A percentile compares a stretch with the other conserved stretches of the same genome.
Conservation (phyloP, 345 rosid genomes). For the Camelina hispida region DNA sequence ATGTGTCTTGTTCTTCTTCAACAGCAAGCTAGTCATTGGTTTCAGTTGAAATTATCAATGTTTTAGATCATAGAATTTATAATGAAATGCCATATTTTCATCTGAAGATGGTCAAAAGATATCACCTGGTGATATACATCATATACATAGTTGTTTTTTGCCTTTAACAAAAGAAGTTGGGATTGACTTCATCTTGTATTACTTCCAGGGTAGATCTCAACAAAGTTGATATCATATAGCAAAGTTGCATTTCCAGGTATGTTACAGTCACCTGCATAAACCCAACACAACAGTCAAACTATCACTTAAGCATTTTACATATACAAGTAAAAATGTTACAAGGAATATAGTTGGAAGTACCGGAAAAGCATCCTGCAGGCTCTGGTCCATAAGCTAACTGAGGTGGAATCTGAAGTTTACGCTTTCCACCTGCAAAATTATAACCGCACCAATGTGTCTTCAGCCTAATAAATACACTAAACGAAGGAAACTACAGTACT, state of each 20-base stretch:
- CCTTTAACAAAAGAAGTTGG: conserved; percentile 4
- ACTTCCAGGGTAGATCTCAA: conserved; percentile 72
- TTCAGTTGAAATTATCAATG: background rate
- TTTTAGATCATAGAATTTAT: background rate
- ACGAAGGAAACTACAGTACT: conserved; percentile 10
- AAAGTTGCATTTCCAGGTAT: conserved; percentile 95
- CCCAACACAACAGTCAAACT: conserved; percentile 15
- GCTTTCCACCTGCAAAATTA: conserved; percentile 68
- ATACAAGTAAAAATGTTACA: background rate
- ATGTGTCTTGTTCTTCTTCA: conserved; percentile 20
- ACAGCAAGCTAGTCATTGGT: background rate
- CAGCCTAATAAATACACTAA: background rate
- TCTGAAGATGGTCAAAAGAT: background rate
- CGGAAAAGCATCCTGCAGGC: conserved; percentile 96
- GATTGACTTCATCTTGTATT: conserved; percentile 59
- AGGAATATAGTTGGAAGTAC: conserved; percentile 44
- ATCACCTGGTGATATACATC: conserved; percentile 42
- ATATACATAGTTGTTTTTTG: conserved; percentile 31
- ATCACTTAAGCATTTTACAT: background rate
- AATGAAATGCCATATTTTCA: background rate
- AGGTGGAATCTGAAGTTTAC: conserved; percentile 90
- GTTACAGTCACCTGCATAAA: conserved; percentile 81
- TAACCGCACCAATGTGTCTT: conserved; percentile 9
- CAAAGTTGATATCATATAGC: conserved; percentile 78
- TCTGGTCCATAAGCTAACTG: conserved; percentile 91